These are phyloP conservation scores for Nigrospora osmanthi DNA, from an alignment of 2,329 filamentous ascomycete genomes.

Conservation along the genomic window DNA sequence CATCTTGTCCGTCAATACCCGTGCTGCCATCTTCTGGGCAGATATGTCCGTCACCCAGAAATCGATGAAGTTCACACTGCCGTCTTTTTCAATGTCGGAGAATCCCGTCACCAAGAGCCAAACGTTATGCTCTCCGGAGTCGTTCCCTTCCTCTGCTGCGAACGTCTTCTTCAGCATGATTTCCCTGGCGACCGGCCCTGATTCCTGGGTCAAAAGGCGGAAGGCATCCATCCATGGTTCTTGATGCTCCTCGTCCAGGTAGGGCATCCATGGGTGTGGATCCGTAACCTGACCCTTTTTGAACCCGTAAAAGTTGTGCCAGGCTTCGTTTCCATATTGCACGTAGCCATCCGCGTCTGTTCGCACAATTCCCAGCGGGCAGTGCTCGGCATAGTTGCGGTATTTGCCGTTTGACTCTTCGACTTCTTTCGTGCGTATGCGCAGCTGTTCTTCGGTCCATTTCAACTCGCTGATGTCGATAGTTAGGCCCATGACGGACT, in stretches of 20 bases:
- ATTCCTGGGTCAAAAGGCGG: slow-evolving; percentile 3
- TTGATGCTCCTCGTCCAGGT: slow-evolving; percentile 10
- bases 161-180: slow-evolving; percentile 13
- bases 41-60: slow-evolving; percentile 20
- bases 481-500: slow-evolving; percentile 16
- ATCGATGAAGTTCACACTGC: slow-evolving; percentile 15
- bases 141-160: slow-evolving; percentile 12
- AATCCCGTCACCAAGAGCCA: slow-evolving; percentile 15
- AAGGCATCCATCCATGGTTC: slow-evolving; percentile 11
- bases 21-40: slow-evolving; percentile 16
- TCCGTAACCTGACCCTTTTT: slow-evolving; percentile 2
- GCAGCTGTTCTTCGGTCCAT: slow-evolving; percentile 17
- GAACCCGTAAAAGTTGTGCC: slow-evolving; percentile 14
- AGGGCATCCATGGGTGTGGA: slow-evolving; percentile 14
- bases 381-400: slow-evolving; percentile 17
- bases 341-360: slow-evolving; percentile 15
- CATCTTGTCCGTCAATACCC: slow-evolving; percentile 16
- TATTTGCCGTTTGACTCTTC: slow-evolving; percentile 15
- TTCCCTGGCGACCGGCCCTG: slow-evolving; percentile 11
- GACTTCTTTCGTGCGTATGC: slow-evolving; percentile 12
- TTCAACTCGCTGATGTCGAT: slow-evolving; percentile 20
- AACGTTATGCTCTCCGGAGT: slow-evolving; percentile 11
- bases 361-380: slow-evolving; percentile 16
- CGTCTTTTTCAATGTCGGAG: slow-evolving; percentile 13
- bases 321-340: slow-evolving; percentile 16